Conservation (phyloP, 805 yeast species). For the Metschnikowia arizonensis region DNA sequence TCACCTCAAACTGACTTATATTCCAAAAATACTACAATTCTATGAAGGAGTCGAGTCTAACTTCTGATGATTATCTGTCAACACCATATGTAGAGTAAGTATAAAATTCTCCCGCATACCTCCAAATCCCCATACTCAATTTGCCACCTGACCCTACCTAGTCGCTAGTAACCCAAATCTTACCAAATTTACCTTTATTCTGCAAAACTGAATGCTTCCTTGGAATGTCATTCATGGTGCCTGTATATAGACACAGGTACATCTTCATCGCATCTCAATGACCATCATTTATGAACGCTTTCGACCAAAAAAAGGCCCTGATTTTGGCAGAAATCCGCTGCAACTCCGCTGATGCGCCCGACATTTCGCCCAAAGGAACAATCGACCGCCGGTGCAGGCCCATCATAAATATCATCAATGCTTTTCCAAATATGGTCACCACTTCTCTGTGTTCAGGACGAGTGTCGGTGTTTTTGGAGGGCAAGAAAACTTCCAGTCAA, state of each 20-base stretch:
- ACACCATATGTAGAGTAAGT: too few relatives aligned
- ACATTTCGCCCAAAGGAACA: constrained; percentile 83
- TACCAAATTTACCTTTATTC: too few relatives aligned
- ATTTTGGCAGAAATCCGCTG: constrained; percentile 51
- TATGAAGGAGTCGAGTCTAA: too few relatives aligned
- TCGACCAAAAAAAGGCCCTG: constrained; percentile 60
- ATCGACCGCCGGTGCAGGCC: constrained; percentile 75
- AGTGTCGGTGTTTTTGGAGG: constrained; percentile 78
- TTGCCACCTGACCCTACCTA: too few relatives aligned
- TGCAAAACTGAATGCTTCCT: too few relatives aligned
- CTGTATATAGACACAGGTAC: not conserved
- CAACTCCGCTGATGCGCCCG: constrained; percentile 44
- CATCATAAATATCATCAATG: constrained; percentile 62
- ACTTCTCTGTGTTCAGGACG: constrained; percentile 89
- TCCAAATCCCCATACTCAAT: too few relatives aligned
- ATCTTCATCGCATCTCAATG: not conserved
- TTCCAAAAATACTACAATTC: too few relatives aligned
- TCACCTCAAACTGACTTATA: too few relatives aligned
- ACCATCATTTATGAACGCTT: constrained; percentile 39
- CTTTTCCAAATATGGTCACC: constrained; percentile 65
- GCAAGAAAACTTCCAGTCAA: constrained; percentile 45
- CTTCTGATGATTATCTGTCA: too few relatives aligned
- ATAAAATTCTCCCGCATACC: too few relatives aligned
- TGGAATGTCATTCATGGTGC: too few relatives aligned
- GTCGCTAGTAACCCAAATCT: too few relatives aligned